Evolutionary conservation across 768 basidiomycete species (phyloP).

Genomic region (Sistotremastrum niveocremeum): DNA sequence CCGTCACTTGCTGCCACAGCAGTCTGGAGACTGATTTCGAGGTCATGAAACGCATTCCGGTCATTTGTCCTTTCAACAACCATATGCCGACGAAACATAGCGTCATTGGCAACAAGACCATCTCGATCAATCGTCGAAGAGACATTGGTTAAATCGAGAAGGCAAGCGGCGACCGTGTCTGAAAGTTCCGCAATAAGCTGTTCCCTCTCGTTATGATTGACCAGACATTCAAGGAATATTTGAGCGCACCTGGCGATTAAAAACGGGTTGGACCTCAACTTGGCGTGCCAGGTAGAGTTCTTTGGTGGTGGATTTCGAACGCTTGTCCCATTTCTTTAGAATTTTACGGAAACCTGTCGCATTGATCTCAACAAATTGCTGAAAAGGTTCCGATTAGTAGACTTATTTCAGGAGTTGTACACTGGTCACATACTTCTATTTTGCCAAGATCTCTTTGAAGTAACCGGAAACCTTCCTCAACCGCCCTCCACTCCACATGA

Average conservation of each 20-base stretch:
- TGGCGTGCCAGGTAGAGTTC: constrained; percentile 93
- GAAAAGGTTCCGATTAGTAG: constrained; percentile 6
- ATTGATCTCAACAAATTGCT: constrained; percentile 98
- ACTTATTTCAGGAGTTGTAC: constrained; percentile 7
- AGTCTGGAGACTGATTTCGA: constrained; percentile 76
- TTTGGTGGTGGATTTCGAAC: constrained; percentile 88
- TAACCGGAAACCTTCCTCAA: constrained; percentile 91
- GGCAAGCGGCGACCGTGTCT: constrained; percentile 78
- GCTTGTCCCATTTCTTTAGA: constrained; percentile 96
- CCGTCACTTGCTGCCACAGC: constrained; percentile 53
- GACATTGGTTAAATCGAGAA: constrained; percentile 66
- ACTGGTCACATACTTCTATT: constrained; percentile 54
- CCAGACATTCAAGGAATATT: neutral
- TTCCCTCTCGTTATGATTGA: neutral
- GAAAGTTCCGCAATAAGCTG: constrained; percentile 92
- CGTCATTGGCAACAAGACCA: constrained; percentile 57
- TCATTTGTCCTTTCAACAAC: constrained; percentile 45
- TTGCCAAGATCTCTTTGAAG: constrained; percentile 91
- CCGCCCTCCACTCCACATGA: constrained; percentile 87
- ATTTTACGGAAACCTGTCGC: constrained; percentile 96
- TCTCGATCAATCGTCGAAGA: constrained; percentile 68
- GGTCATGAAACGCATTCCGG: constrained; percentile 69
- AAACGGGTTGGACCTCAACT: constrained; percentile 97
- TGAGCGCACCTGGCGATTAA: constrained; percentile 75
- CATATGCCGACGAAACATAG: constrained; percentile 58